A percentile compares a stretch with the other conserved stretches of the same genome.
Evolutionary conservation across 208 protist genomes (phyloP).

Genomic region (Angomonas ambiguus): DNA sequence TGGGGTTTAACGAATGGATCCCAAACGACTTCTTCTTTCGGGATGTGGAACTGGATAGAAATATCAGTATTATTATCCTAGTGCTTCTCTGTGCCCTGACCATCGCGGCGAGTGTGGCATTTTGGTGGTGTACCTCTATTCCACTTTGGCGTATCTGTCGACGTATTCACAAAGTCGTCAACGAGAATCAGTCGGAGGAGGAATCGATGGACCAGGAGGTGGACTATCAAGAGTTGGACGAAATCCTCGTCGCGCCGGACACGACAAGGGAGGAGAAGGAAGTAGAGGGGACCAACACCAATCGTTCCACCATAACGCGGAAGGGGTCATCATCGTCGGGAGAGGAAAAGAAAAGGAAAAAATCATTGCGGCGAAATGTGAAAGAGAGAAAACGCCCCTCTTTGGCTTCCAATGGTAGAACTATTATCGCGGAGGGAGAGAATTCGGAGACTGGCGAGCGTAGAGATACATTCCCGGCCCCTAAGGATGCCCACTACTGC

Average conservation of each 20-base stretch:
- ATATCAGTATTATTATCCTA: neutral
- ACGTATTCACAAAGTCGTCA: neutral
- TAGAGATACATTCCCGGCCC: no score
- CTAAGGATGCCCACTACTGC: neutral
- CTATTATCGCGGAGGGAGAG: neutral
- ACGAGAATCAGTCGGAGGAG: no score
- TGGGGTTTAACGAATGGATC: neutral
- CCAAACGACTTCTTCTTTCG: neutral
- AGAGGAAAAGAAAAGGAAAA: no score
- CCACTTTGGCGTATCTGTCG: neutral
- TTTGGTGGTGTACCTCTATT: neutral
- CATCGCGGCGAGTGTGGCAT: neutral
- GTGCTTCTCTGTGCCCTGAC: neutral
- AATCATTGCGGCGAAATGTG: no score
- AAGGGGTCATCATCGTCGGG: no score
- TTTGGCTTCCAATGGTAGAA: no score
- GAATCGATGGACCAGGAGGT: neutral
- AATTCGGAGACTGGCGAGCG: no score
- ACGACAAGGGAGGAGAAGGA: no score
- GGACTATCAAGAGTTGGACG: neutral
- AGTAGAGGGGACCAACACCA: no score
- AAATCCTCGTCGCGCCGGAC: no score
- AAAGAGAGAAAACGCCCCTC: no score
- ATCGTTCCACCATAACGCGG: no score
- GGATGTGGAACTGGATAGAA: neutral